phyloP scores from a whole-genome alignment of 1,284 basidiomycete genomes.

The Leccinum angustisporum region DNA sequence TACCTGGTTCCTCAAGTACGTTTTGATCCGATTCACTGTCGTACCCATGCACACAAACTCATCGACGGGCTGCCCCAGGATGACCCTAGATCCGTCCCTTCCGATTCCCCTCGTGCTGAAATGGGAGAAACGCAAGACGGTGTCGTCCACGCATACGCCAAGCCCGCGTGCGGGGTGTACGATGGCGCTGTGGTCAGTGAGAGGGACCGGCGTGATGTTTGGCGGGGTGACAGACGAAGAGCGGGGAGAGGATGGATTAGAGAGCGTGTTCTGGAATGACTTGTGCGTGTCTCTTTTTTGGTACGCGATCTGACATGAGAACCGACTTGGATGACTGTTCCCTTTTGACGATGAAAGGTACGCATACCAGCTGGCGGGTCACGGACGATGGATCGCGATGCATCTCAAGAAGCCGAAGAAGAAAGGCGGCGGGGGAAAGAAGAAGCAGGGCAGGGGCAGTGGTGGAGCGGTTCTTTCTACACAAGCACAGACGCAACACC shows the following conservation, averaged over 20 bases:
- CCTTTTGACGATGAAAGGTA: conserved; percentile 45
- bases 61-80: conserved; percentile 26
- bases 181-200: conserved; percentile 76
- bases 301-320: not conserved
- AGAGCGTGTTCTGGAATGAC: conserved; percentile 85
- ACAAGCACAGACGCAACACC: not conserved
- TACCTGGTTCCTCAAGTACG: conserved; percentile 84
- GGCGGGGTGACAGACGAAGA: conserved; percentile 94
- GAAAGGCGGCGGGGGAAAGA: conserved; percentile 44
- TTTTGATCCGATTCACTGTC: not conserved
- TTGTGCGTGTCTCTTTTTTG: conserved; percentile 37
- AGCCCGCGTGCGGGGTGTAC: conserved; percentile 78
- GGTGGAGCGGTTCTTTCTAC: not conserved
- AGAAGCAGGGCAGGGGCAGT: conserved; percentile 32
- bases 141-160: conserved; percentile 49
- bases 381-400: conserved; percentile 81
- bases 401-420: conserved; percentile 68
- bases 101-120: conserved; percentile 56
- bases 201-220: conserved; percentile 78
- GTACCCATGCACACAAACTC: not conserved
- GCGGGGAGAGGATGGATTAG: conserved; percentile 81
- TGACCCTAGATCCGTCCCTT: conserved; percentile 33
- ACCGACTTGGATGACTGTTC: not conserved
- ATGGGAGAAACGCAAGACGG: conserved; percentile 85
- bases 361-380: conserved; percentile 77